Evolutionary conservation across 208 protist genomes (phyloP), one percentile per base, ranked within the genome.

Genomic region (Trypanosoma lewisi): DNA sequence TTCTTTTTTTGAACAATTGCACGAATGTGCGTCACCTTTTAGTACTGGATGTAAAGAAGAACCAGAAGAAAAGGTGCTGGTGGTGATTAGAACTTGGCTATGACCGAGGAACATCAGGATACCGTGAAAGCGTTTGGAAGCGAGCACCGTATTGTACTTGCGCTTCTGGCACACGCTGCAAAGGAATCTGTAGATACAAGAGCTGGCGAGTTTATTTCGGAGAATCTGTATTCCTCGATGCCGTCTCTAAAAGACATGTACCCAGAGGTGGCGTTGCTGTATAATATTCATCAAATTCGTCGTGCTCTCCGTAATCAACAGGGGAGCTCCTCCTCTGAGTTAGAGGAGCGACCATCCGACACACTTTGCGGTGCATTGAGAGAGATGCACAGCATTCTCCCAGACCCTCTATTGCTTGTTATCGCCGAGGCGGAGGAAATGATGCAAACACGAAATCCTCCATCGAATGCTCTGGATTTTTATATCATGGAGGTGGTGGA

Each of bases 341-440:
- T 68, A 16, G 56, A 65, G 11, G 27, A 56, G 16, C 27, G 28
- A 12, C 73, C 84, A 50, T 77, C 52, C 47, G 21, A 47, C 17
- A 41, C 71, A 2, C 28, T 85, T 8, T 37, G 39, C 1, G 52
- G 62, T 45, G 63, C 77, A 39, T 39, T 94, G 2, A 42, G 55
- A 17, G 33, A 7, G 25, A 58, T 91, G 16, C 57, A 80, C 21
- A 16, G 45, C 11, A 50, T 83, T 28, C 28, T 94, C 8, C 83
- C 87, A 0, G 87, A 94, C 30, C 84, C 82, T 14, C 70, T 94
- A 17, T 80, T 94, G 36, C 37, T 54, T 4, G 78, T 77, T 21
- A 73, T 94, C 12, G 68, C 71, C 7, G 4, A 65, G 21, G 73
- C 79, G 6, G 33, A 81, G 30, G 55, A 71, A 33, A 45, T 42